Evolutionary conservation across 768 basidiomycete species (phyloP).

Genomic region (Royoungia palumana): DNA sequence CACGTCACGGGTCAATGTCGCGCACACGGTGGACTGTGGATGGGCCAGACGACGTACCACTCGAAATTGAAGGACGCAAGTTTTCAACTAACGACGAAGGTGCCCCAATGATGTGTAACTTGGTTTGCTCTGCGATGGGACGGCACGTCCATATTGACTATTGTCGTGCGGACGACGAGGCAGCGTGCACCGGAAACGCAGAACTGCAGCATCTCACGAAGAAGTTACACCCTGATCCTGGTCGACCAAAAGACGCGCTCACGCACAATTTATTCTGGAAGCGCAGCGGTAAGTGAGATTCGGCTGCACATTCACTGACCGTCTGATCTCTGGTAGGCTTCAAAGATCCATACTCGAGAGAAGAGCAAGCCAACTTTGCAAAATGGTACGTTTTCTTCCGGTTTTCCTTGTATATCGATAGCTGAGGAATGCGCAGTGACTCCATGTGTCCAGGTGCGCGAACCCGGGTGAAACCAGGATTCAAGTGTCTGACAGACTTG

Average conservation of each 20-base stretch:
- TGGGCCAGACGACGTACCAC: conserved; percentile 43
- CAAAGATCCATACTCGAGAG: conserved; percentile 61
- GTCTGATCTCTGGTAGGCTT: conserved; percentile 39
- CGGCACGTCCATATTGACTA: conserved; percentile 57
- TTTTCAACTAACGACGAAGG: conserved; percentile 55
- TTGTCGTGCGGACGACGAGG: conserved; percentile 41
- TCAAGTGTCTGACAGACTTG: background rate
- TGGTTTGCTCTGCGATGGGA: conserved; percentile 53
- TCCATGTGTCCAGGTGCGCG: conserved; percentile 49
- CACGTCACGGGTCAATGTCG: conserved; percentile 62
- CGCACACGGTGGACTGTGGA: conserved; percentile 55
- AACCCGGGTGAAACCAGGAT: too few relatives aligned
- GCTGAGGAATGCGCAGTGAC: conserved; percentile 34
- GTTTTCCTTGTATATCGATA: background rate
- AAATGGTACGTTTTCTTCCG: conserved; percentile 43
- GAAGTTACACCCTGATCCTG: conserved; percentile 45
- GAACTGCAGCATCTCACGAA: conserved; percentile 46
- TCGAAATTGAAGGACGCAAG: conserved; percentile 55
- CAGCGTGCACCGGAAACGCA: conserved; percentile 36
- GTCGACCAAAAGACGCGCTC: conserved; percentile 49
- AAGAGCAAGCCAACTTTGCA: conserved; percentile 50
- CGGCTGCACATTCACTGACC: background rate
- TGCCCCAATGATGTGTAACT: conserved; percentile 61
- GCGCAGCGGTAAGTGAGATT: conserved; percentile 43
- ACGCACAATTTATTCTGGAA: conserved; percentile 56